Base-by-base conservation (phyloP, 495 filamentous ascomycete species). In the Xylaria intraflava region DNA sequence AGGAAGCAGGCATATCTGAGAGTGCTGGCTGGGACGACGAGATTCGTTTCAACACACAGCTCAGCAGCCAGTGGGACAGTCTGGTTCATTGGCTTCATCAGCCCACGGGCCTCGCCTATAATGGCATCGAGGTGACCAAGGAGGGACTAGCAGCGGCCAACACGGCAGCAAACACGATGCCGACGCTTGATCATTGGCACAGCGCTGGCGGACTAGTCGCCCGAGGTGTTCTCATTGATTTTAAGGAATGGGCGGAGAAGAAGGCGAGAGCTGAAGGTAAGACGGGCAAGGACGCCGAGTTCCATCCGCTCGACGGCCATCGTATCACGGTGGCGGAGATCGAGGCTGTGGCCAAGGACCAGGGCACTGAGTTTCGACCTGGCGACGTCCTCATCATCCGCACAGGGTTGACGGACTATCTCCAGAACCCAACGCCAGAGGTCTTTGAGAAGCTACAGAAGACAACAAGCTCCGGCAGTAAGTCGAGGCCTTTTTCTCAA, bases 11-110 rank as follows among this genome's bases (percentile, higher is more conserved):
- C 19, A 56, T 71, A 56, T 63, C 59, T 10, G 38, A 64, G 22
- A 46, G 51, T 12, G 46, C 50, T 6, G 72, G 70, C 29, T 73
- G 64, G 59, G 73, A 76, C 40, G 73, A 76, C 46, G 74, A 85
- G 52, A 83, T 88, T 53, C 75, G 78, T 23, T 76, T 90, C 66
- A 90, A 90, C 65, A 89, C 87, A 0, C 87, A 90, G 62, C 79
- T 81, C 58, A 80, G 80, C 23, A 86, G 83, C 3, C 87, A 92
- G 67, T 90, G 87, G 87, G 87, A 91, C 60, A 83, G 84, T 17
- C 74, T 90, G n/a, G 72, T 83, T 43, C 86, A 89, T 66, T 69
- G 73, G 62, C 62, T 73, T 47, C 77, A 78, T 55, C 70, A 75
- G 35, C 65, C 69, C 1, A 69, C 73, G 2, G 71, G 69, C 11